phyloP scores from a whole-genome alignment of 768 basidiomycete genomes.

The Tulasnella sp. region DNA sequence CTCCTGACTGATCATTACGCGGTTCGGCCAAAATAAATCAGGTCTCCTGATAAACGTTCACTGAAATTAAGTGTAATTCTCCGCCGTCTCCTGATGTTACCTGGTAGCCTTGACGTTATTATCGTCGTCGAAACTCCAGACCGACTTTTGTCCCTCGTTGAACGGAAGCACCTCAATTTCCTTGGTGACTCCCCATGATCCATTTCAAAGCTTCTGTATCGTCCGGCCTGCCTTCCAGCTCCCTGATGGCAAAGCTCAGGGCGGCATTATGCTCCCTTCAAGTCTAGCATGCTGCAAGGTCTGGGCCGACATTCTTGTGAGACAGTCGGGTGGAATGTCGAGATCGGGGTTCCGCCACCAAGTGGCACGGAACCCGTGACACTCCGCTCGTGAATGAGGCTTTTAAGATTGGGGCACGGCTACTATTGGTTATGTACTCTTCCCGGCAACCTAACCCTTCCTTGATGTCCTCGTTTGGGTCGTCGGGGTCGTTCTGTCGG shows the following conservation, averaged over 20 bases:
- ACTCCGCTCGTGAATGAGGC: no score
- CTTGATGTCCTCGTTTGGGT: not conserved
- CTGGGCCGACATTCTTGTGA: no score
- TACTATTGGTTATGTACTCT: not conserved
- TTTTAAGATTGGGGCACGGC: not conserved
- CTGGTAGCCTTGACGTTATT: not conserved
- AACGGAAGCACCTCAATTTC: not conserved
- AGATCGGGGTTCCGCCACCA: no score
- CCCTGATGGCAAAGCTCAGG: no score
- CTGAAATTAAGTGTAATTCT: not conserved
- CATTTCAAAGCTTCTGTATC: no score
- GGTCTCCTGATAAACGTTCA: not conserved
- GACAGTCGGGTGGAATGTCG: no score
- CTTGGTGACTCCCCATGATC: no score
- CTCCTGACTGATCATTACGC: no score
- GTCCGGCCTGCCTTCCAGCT: no score
- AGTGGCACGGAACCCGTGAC: no score
- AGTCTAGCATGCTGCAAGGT: no score
- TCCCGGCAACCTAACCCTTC: not conserved
- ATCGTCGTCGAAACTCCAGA: not conserved
- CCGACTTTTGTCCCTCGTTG: not conserved
- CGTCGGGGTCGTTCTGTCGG: not conserved
- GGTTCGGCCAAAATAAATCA: not conserved
- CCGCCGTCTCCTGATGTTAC: not conserved
- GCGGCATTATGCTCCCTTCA: no score